Evolutionary conservation across 73 alveolate genomes (phyloP).

Genomic region (Paramecium primaurelia): DNA sequence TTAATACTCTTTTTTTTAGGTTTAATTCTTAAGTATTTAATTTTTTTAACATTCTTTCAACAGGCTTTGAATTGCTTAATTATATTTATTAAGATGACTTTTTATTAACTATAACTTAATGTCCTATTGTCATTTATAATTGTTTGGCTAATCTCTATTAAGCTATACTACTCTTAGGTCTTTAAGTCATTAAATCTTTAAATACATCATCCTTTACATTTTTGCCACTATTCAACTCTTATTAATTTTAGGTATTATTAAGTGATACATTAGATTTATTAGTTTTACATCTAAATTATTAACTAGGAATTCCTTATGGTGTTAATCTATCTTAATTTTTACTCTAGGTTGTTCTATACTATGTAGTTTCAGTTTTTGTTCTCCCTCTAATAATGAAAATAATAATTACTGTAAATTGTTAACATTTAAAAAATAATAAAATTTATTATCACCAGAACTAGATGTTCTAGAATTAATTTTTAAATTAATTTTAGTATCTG

Average conservation of each 20-base stretch:
- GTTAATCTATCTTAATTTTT: conserved; percentile 18
- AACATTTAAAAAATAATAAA: background rate
- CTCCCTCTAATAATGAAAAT: background rate
- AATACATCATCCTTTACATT: background rate
- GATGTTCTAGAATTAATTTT: background rate
- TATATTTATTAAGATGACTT: background rate
- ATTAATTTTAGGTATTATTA: background rate
- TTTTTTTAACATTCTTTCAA: background rate
- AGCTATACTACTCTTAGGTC: background rate
- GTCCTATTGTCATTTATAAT: background rate
- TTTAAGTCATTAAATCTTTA: background rate
- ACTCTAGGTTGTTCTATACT: background rate
- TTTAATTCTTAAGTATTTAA: background rate
- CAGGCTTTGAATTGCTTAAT: background rate
- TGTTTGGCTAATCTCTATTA: background rate
- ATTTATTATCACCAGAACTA: background rate
- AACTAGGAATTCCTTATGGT: background rate
- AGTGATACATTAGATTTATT: background rate
- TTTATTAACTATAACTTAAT: background rate
- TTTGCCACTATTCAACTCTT: background rate
- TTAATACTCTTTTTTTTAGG: background rate
- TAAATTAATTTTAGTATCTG: background rate
- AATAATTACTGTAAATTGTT: background rate
- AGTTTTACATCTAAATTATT: background rate
- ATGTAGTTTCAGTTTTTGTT: conserved; percentile 9